Percentiles rank a stretch among this genome's conserved stretches.
These are phyloP conservation scores for Neurospora sp. DNA, from an alignment of 495 filamentous ascomycete species.

Conservation along the genomic window DNA sequence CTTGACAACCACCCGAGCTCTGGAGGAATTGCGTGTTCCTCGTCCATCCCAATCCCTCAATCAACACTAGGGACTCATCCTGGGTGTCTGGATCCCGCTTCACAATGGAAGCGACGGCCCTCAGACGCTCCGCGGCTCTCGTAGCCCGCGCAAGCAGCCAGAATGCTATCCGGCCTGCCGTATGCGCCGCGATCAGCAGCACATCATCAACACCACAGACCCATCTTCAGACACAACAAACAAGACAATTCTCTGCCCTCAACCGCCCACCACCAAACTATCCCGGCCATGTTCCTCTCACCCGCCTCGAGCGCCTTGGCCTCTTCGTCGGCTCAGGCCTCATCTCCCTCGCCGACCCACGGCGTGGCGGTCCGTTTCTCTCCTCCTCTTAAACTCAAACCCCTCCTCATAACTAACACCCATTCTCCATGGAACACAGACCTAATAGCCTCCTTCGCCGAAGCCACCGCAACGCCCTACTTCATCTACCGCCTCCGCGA, in stretches of 20 bases:
- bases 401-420: not conserved
- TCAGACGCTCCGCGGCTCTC: constrained; percentile 13
- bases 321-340: constrained; percentile 78
- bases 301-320: constrained; percentile 57
- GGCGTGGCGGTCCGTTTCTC: constrained; percentile 51
- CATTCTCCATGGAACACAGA: constrained; percentile 38
- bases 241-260: constrained; percentile 57
- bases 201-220: not conserved
- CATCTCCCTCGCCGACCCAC: constrained; percentile 65
- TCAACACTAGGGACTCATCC: not conserved
- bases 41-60: not conserved
- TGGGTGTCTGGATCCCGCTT: not conserved
- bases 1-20: not conserved
- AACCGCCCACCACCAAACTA: constrained; percentile 78
- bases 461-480: constrained; percentile 87
- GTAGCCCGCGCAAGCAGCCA: constrained; percentile 1
- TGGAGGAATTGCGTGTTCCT: constrained; percentile 1
- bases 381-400: not conserved
- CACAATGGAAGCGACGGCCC: constrained; percentile 17
- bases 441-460: constrained; percentile 85
- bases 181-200: not conserved
- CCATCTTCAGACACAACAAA: not conserved
- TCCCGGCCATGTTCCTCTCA: constrained; percentile 86
- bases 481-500: constrained; percentile 88
- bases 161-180: not conserved